phyloP scores from a whole-genome alignment of 129 eudicot genomes.

The Arctium lappa region DNA sequence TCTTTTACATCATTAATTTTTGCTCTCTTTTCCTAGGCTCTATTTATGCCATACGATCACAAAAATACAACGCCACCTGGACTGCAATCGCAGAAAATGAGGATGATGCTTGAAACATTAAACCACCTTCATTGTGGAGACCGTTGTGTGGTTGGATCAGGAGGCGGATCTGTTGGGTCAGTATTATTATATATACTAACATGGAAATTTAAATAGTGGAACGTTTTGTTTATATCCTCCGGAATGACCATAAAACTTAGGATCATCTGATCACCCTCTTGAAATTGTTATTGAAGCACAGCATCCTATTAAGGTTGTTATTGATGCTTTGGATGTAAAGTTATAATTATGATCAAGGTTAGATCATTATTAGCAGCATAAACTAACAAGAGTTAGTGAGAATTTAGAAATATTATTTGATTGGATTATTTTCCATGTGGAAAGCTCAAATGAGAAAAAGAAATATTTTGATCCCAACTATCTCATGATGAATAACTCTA shows the following conservation, averaged over 20 bases:
- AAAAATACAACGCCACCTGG: constrained; percentile 88
- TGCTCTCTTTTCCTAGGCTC: constrained; percentile 43
- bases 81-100: constrained; percentile 61
- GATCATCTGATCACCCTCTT: neutral
- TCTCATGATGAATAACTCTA: too few relatives aligned
- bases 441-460: neutral
- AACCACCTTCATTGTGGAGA: constrained; percentile 80
- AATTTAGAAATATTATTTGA: too few relatives aligned
- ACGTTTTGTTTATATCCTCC: neutral
- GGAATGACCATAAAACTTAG: neutral
- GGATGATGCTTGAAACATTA: constrained; percentile 64
- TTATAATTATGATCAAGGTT: neutral
- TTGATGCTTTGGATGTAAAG: neutral
- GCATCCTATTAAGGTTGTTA: neutral
- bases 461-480: too few relatives aligned
- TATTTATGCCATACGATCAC: constrained; percentile 99
- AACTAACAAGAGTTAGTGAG: neutral
- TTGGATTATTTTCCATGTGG: neutral
- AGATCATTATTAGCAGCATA: neutral
- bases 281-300: neutral
- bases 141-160: constrained; percentile 88
- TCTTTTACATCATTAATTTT: constrained; percentile 2
- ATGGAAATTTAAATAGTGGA: neutral
- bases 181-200: constrained; percentile 18
- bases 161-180: constrained; percentile 98